phyloP scores from a whole-genome alignment of 345 rosid genomes.

The Ailanthus altissimus region DNA sequence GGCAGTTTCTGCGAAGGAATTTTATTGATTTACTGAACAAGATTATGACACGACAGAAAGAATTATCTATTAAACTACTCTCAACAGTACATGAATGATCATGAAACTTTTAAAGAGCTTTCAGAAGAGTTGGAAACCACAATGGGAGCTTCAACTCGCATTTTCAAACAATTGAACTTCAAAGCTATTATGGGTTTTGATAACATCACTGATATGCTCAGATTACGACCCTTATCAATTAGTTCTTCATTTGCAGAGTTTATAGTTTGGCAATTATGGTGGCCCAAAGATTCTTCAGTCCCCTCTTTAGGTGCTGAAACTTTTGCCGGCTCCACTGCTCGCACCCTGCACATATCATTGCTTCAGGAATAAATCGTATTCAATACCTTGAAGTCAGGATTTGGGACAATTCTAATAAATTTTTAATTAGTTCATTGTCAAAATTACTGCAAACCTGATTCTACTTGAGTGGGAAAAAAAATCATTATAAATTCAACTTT shows the following conservation, averaged over 20 bases:
- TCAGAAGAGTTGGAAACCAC: constrained; percentile 34
- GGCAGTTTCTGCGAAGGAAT: neutral
- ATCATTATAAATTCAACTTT: no score
- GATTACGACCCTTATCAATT: constrained; percentile 34
- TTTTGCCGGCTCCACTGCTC: constrained; percentile 60
- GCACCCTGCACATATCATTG: constrained; percentile 41
- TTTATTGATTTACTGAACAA: neutral
- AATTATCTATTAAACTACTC: neutral
- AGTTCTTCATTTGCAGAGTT: constrained; percentile 24
- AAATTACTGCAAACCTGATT: neutral
- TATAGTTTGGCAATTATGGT: neutral
- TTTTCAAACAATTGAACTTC: constrained; percentile 64
- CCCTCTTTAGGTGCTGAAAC: constrained; percentile 39
- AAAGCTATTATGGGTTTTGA: constrained; percentile 82
- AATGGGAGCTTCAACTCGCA: constrained; percentile 84
- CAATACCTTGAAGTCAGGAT: neutral
- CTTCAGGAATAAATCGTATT: constrained; percentile 4
- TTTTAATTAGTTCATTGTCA: neutral
- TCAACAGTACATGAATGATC: neutral
- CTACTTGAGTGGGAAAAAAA: neutral
- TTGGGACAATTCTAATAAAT: neutral
- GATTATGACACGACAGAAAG: neutral
- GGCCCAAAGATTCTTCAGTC: constrained; percentile 25
- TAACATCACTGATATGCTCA: constrained; percentile 62
- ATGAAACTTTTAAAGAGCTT: constrained; percentile 27